phyloP scores from a whole-genome alignment of 495 filamentous ascomycete genomes.

The Staphylotrichum tortipilum region DNA sequence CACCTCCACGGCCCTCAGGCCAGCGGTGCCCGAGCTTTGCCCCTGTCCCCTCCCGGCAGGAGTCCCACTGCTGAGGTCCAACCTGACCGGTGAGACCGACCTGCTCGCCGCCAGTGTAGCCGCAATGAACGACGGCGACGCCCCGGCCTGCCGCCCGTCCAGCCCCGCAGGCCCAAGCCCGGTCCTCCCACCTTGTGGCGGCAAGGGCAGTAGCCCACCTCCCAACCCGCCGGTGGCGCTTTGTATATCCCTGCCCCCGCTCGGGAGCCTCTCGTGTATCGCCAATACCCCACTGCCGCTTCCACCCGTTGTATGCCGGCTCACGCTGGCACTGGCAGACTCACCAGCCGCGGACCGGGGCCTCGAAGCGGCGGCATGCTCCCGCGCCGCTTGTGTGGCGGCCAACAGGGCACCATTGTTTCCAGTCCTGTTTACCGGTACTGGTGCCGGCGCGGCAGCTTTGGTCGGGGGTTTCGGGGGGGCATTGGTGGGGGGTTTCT shows the following conservation, averaged over 20 bases:
- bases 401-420: slow-evolving; percentile 43
- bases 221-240: not conserved
- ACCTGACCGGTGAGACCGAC: slow-evolving; percentile 27
- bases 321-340: not conserved
- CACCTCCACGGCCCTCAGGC: slow-evolving; percentile 10
- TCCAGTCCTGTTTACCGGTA: not conserved
- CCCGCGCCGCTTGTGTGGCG: slow-evolving; percentile 29
- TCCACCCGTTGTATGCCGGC: slow-evolving; percentile 10
- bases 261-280: not conserved
- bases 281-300: slow-evolving; percentile 4
- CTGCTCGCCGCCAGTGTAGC: slow-evolving; percentile 49
- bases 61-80: slow-evolving; percentile 25
- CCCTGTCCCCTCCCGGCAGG: slow-evolving; percentile 9
- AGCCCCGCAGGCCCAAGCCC: not conserved
- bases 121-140: slow-evolving; percentile 46
- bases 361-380: slow-evolving; percentile 6
- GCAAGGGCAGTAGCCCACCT: slow-evolving; percentile 8
- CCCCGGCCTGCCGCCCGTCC: too few relatives aligned
- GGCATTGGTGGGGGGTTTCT: too few relatives aligned
- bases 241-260: not conserved
- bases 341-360: not conserved
- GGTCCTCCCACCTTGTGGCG: not conserved
- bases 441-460: too few relatives aligned
- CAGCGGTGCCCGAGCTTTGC: slow-evolving; percentile 20
- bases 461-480: too few relatives aligned